These are phyloP conservation scores for Linnemannia elongata DNA, from an alignment of 192 early-diverging fungal species.

Conservation along the genomic window DNA sequence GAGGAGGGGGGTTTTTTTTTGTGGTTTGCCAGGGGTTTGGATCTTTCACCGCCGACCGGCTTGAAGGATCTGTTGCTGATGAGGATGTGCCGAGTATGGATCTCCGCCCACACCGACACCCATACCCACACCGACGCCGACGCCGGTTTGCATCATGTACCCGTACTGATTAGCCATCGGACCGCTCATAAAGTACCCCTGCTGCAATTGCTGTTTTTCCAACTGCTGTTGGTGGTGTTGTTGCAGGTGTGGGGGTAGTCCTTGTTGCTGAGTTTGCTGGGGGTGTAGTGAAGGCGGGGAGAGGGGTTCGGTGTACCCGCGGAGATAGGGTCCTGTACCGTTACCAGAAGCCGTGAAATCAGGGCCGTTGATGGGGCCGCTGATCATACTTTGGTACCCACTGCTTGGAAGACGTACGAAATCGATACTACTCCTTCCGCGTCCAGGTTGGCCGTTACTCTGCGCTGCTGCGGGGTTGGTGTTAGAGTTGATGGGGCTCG, in stretches of 20 bases:
- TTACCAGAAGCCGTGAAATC: constrained; percentile 2
- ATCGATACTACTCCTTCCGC: constrained; percentile 9
- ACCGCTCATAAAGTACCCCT: constrained; percentile 22
- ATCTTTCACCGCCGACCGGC: constrained; percentile 17
- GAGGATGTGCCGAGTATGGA: constrained; percentile 8
- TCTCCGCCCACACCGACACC: background rate
- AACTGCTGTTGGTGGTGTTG: background rate
- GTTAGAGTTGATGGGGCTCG: constrained; percentile 9
- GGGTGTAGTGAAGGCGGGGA: constrained; percentile 4
- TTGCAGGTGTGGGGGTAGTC: background rate
- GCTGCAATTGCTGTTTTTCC: constrained; percentile 19
- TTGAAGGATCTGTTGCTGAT: constrained; percentile 43
- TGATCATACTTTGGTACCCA: constrained; percentile 18
- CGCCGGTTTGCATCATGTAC: constrained; percentile 15
- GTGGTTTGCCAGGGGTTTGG: background rate
- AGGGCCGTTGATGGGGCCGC: background rate
- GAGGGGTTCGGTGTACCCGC: background rate
- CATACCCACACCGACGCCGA: too few relatives aligned
- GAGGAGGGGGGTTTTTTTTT: background rate
- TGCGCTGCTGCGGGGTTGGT: constrained; percentile 1
- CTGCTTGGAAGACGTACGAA: constrained; percentile 15
- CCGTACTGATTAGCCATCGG: constrained; percentile 5
- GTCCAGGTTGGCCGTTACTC: background rate
- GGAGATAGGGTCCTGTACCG: constrained; percentile 10
- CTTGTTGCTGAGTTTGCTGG: background rate